phyloP scores from a whole-genome alignment of 148 eudicot species.

The Camellia lanceoleosa region DNA sequence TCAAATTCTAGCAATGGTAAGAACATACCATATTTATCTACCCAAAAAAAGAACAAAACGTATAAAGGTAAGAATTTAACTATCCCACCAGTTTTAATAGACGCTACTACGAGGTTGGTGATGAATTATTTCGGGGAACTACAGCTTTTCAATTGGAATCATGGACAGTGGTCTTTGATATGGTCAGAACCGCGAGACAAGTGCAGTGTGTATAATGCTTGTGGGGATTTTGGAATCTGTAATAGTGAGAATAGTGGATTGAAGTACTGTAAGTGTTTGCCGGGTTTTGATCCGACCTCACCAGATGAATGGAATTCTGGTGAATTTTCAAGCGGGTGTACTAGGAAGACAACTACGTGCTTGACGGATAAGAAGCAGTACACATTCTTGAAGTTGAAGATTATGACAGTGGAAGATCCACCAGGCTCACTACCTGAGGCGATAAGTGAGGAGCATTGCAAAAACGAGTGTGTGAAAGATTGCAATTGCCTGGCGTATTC shows the following conservation, averaged over 20 bases:
- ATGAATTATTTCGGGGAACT: slow-evolving; percentile 29
- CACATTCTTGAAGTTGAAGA: slow-evolving; percentile 3
- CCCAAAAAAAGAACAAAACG: too few species aligned
- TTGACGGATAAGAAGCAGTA: neutral
- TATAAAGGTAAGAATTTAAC: too few species aligned
- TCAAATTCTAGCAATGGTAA: neutral
- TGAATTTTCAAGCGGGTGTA: slow-evolving; percentile 16
- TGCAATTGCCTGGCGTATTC: slow-evolving; percentile 32
- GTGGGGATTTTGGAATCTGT: slow-evolving; percentile 21
- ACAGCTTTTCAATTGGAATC: slow-evolving; percentile 20
- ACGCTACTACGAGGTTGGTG: slow-evolving; percentile 14
- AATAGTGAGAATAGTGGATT: too few species aligned
- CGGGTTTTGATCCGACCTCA: slow-evolving; percentile 6
- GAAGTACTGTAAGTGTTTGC: slow-evolving; percentile 24
- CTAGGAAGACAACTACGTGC: neutral
- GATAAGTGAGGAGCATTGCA: neutral
- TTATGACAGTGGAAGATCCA: slow-evolving; percentile 1
- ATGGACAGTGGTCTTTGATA: neutral
- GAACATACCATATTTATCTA: too few species aligned
- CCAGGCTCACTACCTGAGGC: neutral
- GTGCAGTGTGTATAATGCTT: slow-evolving; percentile 12
- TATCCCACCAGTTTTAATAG: too few species aligned
- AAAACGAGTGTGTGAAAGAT: slow-evolving; percentile 5
- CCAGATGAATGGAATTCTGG: slow-evolving; percentile 1
- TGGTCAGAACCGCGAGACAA: slow-evolving; percentile 14